Evolutionary conservation across 108 stramenopile genomes (phyloP).

Genomic region (Nannochloropsis oceanica): DNA sequence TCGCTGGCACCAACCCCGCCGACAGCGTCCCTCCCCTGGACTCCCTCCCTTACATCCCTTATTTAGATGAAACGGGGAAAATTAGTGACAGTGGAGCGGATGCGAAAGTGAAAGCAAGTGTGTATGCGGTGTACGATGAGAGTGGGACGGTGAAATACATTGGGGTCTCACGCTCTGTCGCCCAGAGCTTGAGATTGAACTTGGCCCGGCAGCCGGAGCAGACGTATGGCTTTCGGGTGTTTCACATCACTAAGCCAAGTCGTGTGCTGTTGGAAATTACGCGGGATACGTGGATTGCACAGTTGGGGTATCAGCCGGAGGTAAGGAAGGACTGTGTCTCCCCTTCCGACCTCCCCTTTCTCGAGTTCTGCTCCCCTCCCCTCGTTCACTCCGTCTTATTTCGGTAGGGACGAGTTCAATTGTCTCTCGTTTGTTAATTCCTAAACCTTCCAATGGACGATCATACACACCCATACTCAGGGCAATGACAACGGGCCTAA

Average conservation of each 20-base stretch:
- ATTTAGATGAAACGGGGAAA: background rate
- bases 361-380: background rate
- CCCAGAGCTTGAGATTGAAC: slow-evolving; percentile 14
- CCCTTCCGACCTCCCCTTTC: background rate
- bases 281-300: slow-evolving; percentile 21
- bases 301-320: slow-evolving; percentile 15
- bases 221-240: slow-evolving; percentile 16
- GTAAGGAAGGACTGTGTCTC: background rate
- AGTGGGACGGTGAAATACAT: slow-evolving; percentile 15
- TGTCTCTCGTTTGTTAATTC: too few relatives aligned
- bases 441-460: too few relatives aligned
- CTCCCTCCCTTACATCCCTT: background rate
- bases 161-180: slow-evolving; percentile 17
- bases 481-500: background rate
- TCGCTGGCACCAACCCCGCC: background rate
- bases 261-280: slow-evolving; percentile 19
- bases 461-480: background rate
- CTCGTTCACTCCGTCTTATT: background rate
- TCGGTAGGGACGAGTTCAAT: too few relatives aligned
- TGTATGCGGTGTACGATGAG: slow-evolving; percentile 27
- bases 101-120: slow-evolving; percentile 17
- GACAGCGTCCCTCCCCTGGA: background rate
- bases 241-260: slow-evolving; percentile 13
- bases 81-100: background rate
- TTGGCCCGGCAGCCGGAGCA: slow-evolving; percentile 11